Conservation (phyloP, 495 filamentous ascomycete genomes). For the Aspergillus kassunensis region DNA sequence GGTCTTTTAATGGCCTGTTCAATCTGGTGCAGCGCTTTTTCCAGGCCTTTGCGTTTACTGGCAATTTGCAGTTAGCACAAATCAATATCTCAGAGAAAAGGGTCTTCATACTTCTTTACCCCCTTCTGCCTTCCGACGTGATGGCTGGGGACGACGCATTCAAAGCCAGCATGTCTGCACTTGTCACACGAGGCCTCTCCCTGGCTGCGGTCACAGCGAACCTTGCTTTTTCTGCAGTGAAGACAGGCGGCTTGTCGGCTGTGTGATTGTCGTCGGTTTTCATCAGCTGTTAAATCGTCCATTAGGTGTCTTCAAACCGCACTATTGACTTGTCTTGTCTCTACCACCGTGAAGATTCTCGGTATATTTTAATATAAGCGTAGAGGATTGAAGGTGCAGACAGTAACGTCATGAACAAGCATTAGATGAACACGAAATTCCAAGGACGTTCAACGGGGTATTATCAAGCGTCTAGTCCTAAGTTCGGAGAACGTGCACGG, state of each 20-base stretch:
- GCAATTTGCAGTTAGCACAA: conserved; percentile 10
- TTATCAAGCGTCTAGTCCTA: too few relatives aligned
- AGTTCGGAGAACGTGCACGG: too few relatives aligned
- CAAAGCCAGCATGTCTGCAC: conserved; percentile 52
- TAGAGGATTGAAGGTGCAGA: too few relatives aligned
- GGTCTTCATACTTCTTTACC: conserved; percentile 67
- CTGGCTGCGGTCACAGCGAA: conserved; percentile 55
- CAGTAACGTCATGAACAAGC: too few relatives aligned
- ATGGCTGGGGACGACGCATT: conserved; percentile 65
- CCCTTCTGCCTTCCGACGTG: conserved; percentile 70
- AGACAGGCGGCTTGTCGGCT: conserved; percentile 61
- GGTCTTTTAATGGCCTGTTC: conserved; percentile 67
- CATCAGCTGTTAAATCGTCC: conserved; percentile 3
- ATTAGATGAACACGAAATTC: too few relatives aligned
- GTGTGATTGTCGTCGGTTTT: conserved; percentile 10
- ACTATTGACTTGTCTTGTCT: too few relatives aligned
- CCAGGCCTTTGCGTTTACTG: conserved; percentile 68
- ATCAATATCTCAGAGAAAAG: not conserved
- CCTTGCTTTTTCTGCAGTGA: conserved; percentile 64
- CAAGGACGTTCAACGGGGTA: too few relatives aligned
- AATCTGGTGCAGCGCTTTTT: conserved; percentile 69
- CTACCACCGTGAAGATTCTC: too few relatives aligned
- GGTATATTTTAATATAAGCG: too few relatives aligned
- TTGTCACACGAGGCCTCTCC: conserved; percentile 55
- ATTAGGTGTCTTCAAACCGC: conserved; percentile 10